A percentile compares a stretch with the other conserved stretches of the same genome.
Conservation (phyloP, 2,329 filamentous ascomycete species). For the Diplodia scrobiculata region DNA sequence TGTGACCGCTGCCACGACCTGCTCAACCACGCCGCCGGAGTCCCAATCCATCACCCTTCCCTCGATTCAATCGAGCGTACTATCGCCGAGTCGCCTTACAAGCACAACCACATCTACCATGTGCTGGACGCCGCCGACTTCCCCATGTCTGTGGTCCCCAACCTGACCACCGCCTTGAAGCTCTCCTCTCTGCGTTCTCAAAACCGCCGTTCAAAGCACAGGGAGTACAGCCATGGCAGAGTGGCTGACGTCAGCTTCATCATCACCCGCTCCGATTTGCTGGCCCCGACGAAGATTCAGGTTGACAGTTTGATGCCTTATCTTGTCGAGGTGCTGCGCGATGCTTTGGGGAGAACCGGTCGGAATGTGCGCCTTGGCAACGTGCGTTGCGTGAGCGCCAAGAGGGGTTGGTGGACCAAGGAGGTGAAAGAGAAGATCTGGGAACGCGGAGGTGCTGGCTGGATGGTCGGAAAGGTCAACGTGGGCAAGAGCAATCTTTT, state of each 20-base stretch:
- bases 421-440: conserved; percentile 84
- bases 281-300: conserved; percentile 80
- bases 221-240: conserved; percentile 66
- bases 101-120: conserved; percentile 93
- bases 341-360: conserved; percentile 69
- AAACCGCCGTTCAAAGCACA: conserved; percentile 73
- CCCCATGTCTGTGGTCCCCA: conserved; percentile 85
- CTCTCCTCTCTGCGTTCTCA: conserved; percentile 73
- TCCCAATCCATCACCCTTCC: conserved; percentile 76
- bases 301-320: conserved; percentile 87
- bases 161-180: conserved; percentile 69
- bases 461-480: conserved; percentile 98
- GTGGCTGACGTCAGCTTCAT: conserved; percentile 84
- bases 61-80: conserved; percentile 80
- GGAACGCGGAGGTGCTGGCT: conserved; percentile 79
- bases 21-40: conserved; percentile 70
- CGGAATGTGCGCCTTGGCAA: conserved; percentile 81
- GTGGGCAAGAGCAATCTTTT: conserved; percentile 96
- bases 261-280: conserved; percentile 82
- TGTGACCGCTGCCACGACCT: conserved; percentile 89
- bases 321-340: conserved; percentile 72
- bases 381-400: conserved; percentile 80
- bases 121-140: conserved; percentile 95
- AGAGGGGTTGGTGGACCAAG: conserved; percentile 87
- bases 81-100: conserved; percentile 83